Evolutionary conservation across 1,284 basidiomycete genomes (phyloP).

Genomic region (Ganoderma sp.): DNA sequence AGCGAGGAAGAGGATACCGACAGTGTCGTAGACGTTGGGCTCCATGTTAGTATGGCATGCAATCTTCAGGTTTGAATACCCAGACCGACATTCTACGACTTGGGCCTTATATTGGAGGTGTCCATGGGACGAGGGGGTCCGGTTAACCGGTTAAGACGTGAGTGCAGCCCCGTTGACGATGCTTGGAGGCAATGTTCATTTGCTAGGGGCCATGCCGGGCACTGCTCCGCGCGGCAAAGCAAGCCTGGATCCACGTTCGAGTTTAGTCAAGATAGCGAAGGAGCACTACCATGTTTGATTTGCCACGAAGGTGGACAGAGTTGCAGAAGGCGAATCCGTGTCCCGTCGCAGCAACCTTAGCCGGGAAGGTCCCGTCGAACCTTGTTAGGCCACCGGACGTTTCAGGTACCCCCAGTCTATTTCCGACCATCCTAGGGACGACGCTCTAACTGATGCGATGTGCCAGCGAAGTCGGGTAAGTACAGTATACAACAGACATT

Average conservation of each 20-base stretch:
- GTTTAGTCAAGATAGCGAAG: neutral
- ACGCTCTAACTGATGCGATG: too few relatives aligned
- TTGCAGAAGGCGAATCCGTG: neutral
- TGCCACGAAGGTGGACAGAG: neutral
- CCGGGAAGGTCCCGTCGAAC: neutral
- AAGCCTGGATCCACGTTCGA: too few relatives aligned
- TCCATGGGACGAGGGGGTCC: neutral
- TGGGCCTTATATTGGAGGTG: neutral
- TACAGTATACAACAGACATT: too few relatives aligned
- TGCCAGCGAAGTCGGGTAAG: too few relatives aligned
- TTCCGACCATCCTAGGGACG: neutral
- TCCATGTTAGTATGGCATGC: neutral
- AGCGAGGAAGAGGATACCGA: neutral
- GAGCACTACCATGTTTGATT: neutral
- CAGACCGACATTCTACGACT: neutral
- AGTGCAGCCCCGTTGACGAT: neutral
- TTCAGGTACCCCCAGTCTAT: neutral
- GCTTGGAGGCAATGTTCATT: conserved; percentile 2
- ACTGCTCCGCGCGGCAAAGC: neutral
- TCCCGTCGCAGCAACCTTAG: neutral
- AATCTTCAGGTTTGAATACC: neutral
- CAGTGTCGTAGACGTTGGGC: neutral
- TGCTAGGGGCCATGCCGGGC: neutral
- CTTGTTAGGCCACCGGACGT: neutral
- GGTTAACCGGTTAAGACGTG: too few relatives aligned